Conservation (phyloP, 1,139 yeast genomes). For the Pneumocystis jirovecii region DNA sequence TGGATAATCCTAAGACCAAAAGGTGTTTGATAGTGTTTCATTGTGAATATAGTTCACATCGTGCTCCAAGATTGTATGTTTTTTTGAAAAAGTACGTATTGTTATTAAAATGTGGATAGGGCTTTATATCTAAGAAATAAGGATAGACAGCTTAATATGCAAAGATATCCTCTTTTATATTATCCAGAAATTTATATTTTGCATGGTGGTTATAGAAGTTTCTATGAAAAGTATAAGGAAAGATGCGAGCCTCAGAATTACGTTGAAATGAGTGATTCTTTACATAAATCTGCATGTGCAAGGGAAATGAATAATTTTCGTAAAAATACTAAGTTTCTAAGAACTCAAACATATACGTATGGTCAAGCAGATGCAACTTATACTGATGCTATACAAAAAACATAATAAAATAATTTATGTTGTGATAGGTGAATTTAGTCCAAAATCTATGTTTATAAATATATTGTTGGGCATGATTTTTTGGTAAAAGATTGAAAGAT, state of each 20-base stretch:
- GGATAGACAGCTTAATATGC: conserved; percentile 61
- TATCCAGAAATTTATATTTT: conserved; percentile 81
- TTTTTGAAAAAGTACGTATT: background rate
- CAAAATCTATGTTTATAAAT: background rate
- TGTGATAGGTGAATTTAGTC: background rate
- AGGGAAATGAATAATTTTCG: conserved; percentile 56
- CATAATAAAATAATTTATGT: background rate
- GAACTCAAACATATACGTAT: conserved; percentile 17
- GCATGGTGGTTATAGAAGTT: conserved; percentile 80
- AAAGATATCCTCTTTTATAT: conserved; percentile 60
- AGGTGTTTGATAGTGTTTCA: conserved; percentile 59
- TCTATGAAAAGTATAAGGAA: conserved; percentile 37
- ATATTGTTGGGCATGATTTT: background rate
- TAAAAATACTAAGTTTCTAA: conserved; percentile 23
- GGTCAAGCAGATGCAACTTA: conserved; percentile 3
- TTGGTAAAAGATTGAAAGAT: background rate
- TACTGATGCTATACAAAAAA: background rate
- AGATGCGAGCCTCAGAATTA: conserved; percentile 23
- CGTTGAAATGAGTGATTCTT: conserved; percentile 72
- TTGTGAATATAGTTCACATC: conserved; percentile 81
- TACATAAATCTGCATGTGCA: conserved; percentile 53
- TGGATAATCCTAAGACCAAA: conserved; percentile 19
- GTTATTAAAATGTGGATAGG: background rate
- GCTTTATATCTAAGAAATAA: conserved; percentile 72
- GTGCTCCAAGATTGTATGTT: conserved; percentile 61